phyloP scores from a whole-genome alignment of 1,284 basidiomycete genomes.

The Afroboletus lepidellus region DNA sequence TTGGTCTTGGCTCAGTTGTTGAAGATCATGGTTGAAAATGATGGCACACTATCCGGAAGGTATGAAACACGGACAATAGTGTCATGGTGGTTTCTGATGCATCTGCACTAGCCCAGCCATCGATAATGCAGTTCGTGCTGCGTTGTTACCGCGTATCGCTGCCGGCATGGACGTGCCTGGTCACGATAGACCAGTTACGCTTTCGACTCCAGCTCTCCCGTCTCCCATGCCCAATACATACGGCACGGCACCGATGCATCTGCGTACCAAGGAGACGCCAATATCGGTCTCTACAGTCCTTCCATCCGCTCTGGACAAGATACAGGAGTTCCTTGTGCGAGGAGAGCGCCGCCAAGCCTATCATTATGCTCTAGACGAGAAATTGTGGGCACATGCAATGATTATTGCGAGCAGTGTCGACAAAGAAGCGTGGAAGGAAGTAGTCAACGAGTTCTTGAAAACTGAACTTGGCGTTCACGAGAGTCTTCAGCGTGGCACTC shows the following conservation, averaged over 20 bases:
- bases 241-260: conserved; percentile 21
- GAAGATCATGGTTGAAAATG: conserved; percentile 80
- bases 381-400: conserved; percentile 95
- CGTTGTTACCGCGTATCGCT: conserved; percentile 61
- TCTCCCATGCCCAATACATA: conserved; percentile 20
- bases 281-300: conserved; percentile 52
- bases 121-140: conserved; percentile 62
- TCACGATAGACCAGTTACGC: conserved; percentile 24
- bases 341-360: conserved; percentile 89
- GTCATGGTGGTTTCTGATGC: conserved; percentile 18
- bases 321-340: conserved; percentile 75
- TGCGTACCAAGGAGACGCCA: conserved; percentile 38
- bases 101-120: conserved; percentile 55
- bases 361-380: conserved; percentile 83
- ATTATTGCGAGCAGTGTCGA: conserved; percentile 92
- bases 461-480: conserved; percentile 65
- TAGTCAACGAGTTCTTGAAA: conserved; percentile 82
- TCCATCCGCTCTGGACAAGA: conserved; percentile 68
- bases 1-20: conserved; percentile 74
- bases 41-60: conserved; percentile 83
- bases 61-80: conserved; percentile 31
- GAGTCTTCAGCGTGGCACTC: conserved; percentile 14
- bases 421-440: conserved; percentile 91
- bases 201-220: conserved; percentile 17
- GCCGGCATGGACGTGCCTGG: conserved; percentile 15